Base-by-base conservation (phyloP, 441 rosid genomes). In the Eruca vesicaria region DNA sequence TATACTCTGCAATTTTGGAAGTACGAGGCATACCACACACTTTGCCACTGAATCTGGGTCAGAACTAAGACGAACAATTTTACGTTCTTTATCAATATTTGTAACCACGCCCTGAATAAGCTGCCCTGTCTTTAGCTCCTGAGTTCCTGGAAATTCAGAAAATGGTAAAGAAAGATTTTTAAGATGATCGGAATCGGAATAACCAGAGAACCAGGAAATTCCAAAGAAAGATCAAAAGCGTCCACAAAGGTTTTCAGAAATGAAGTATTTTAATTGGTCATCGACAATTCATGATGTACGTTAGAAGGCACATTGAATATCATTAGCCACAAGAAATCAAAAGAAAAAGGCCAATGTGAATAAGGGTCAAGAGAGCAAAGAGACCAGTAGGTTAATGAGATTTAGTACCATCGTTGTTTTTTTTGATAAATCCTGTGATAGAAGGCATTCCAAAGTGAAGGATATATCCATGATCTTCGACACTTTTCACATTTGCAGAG, bases 401-500 rank as follows among this genome's bases (percentile, higher is more conserved):
- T 45, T 50, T 57, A 70, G 63, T 86, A 88, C 98, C 97, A 74
- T 79, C 81, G 69, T 78, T 73, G 72, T 84, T 79, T 72, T 69
- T 81, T 85, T 83, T 87, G 74, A 94, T 82, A 85, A 96, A 96
- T 5, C 99, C 99, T 58, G 79, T 81, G 78, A 91, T 83, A 58
- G 93, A 88, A 81, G 96, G 83, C 73, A 80, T 77, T 60, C 99
- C 99, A 86, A 93, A 92, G 80, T 93, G 87, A 81, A 96, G 97
- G 72, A 96, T 90, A 84, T 86, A 96, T 60, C 99, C 99, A 72
- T 96, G 99, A 81, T 96, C 99, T 87, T 96, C 99, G 18, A 92
- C 61, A 75, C 99, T 96, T 86, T 87, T 96, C 62, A 92, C 92
- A 48, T 83, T 86, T 29, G 97, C 93, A 52, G 86, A 64, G 52